Evolutionary conservation across 1,139 yeast species (phyloP).

Genomic region (Suhomyces choctaworum): DNA sequence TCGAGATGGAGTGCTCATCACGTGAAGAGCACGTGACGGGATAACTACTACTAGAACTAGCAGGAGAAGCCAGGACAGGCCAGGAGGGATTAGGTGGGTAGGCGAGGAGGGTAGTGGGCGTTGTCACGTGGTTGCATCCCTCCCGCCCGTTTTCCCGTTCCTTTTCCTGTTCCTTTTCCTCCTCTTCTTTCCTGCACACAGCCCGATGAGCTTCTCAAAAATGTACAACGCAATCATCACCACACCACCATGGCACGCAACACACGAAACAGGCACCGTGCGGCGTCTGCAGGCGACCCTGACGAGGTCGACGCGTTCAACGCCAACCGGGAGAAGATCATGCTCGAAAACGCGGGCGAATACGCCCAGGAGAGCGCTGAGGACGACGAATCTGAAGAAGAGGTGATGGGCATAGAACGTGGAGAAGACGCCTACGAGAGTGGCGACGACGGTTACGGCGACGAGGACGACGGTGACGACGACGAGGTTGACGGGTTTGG

Average conservation of each 20-base stretch:
- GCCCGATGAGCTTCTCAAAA: not conserved
- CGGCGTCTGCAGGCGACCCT: slow-evolving; percentile 34
- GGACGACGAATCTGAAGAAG: slow-evolving; percentile 49
- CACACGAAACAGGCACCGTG: slow-evolving; percentile 10
- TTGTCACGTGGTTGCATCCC: too few relatives aligned
- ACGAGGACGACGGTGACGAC: slow-evolving; percentile 34
- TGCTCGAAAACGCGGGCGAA: slow-evolving; percentile 59
- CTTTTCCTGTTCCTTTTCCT: too few relatives aligned
- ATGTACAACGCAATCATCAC: not conserved
- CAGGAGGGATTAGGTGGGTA: too few relatives aligned
- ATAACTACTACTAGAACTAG: too few relatives aligned
- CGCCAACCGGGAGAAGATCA: slow-evolving; percentile 60
- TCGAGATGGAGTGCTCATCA: not conserved
- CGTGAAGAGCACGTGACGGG: slow-evolving; percentile 1
- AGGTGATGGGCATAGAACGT: slow-evolving; percentile 43
- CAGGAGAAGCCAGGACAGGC: too few relatives aligned
- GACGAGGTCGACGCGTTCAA: slow-evolving; percentile 77
- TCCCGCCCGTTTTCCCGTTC: too few relatives aligned
- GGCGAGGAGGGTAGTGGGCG: too few relatives aligned
- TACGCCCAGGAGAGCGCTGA: slow-evolving; percentile 32
- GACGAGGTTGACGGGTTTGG: slow-evolving; percentile 33
- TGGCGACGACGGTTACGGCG: slow-evolving; percentile 8
- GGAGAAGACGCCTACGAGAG: slow-evolving; percentile 28
- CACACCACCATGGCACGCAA: slow-evolving; percentile 10
- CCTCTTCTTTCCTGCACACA: too few relatives aligned